These are phyloP conservation scores for Lasiodiplodia sp. DNA, from an alignment of 2,329 filamentous ascomycete genomes.

Conservation along the genomic window DNA sequence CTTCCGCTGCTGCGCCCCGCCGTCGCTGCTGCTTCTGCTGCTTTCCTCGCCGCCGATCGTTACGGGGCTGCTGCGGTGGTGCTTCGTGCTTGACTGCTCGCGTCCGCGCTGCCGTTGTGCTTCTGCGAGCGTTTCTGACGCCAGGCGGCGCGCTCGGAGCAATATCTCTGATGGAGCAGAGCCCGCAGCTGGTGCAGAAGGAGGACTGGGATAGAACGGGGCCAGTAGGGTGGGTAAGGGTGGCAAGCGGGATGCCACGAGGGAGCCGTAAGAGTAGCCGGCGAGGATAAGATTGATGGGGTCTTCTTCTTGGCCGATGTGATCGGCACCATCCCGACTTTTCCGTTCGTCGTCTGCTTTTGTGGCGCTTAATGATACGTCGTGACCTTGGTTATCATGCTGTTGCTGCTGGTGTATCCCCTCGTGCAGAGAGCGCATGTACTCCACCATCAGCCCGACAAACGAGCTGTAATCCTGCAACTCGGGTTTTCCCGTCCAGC, in stretches of 20 bases:
- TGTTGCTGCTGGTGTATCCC: not conserved
- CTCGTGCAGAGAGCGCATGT: slow-evolving; percentile 53
- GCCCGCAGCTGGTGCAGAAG: slow-evolving; percentile 59
- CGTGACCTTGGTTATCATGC: not conserved
- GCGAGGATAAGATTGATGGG: slow-evolving; percentile 64
- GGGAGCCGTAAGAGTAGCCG: slow-evolving; percentile 91
- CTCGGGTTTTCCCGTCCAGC: slow-evolving; percentile 86
- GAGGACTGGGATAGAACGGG: slow-evolving; percentile 67
- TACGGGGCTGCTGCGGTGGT: slow-evolving; percentile 38
- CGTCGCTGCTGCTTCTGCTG: slow-evolving; percentile 27
- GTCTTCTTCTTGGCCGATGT: slow-evolving; percentile 10
- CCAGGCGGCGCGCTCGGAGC: slow-evolving; percentile 72
- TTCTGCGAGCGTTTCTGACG: slow-evolving; percentile 65
- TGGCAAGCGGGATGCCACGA: slow-evolving; percentile 78
- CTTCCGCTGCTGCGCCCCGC: slow-evolving; percentile 45
- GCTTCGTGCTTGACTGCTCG: slow-evolving; percentile 28
- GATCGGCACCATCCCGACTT: not conserved
- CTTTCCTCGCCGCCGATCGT: slow-evolving; percentile 58
- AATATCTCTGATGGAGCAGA: slow-evolving; percentile 70
- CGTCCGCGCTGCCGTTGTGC: slow-evolving; percentile 47
- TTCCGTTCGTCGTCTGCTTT: not conserved
- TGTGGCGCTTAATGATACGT: not conserved
- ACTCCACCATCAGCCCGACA: slow-evolving; percentile 79
- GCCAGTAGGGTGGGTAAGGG: slow-evolving; percentile 62
- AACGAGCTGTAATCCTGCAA: slow-evolving; percentile 82